Conservation (phyloP, 768 basidiomycete species). For the Agaricus blazei region DNA sequence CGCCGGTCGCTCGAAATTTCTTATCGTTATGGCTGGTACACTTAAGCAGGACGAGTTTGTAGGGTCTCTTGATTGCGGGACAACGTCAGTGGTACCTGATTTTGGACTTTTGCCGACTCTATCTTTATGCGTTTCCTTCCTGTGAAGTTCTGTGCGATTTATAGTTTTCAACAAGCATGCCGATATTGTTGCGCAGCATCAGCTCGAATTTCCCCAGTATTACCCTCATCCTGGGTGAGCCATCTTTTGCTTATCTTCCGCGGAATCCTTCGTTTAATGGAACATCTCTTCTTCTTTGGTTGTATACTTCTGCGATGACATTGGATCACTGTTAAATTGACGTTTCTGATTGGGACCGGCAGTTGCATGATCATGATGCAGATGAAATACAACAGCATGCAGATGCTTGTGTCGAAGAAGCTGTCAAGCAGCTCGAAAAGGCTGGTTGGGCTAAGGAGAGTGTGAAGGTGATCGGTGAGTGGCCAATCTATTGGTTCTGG, state of each 20-base stretch:
- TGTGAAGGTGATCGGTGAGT: conserved; percentile 87
- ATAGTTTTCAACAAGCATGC: conserved; percentile 88
- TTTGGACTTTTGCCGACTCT: background rate
- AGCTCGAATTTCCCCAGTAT: conserved; percentile 92
- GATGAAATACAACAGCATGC: conserved; percentile 74
- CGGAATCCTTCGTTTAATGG: background rate
- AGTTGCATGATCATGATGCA: conserved; percentile 96
- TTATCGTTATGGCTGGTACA: conserved; percentile 16
- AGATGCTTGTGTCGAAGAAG: conserved; percentile 68
- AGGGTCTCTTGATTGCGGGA: conserved; percentile 91
- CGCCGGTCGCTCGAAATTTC: background rate
- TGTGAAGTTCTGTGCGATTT: conserved; percentile 77
- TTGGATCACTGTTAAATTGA: background rate
- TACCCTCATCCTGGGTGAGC: conserved; percentile 80
- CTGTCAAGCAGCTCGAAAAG: conserved; percentile 64
- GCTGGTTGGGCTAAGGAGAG: conserved; percentile 76
- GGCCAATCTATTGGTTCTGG: background rate
- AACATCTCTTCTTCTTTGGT: background rate
- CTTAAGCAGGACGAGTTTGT: conserved; percentile 75
- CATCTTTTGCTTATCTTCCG: background rate
- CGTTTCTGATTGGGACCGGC: conserved; percentile 37
- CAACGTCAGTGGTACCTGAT: conserved; percentile 58
- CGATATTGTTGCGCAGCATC: conserved; percentile 82
- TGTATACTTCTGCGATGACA: background rate
- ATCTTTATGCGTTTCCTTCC: background rate